Base-by-base conservation (phyloP, 2,329 filamentous ascomycete genomes). In the Acrodontium crateriforme region DNA sequence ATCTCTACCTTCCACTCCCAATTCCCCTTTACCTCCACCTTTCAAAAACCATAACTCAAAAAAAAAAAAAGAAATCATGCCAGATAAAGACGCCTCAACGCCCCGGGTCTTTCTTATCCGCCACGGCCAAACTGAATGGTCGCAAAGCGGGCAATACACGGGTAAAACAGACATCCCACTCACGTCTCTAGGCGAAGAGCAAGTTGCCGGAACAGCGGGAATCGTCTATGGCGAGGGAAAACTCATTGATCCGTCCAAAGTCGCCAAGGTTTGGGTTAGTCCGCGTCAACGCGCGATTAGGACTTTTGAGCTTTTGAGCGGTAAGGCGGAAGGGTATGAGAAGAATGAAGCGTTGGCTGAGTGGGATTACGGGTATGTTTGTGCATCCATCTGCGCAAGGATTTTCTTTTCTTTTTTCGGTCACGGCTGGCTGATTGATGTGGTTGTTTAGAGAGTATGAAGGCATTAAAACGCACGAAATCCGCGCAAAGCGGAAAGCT, bases 51-150 rank as follows among this genome's bases (percentile, higher is more conserved):
- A 26, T 7, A 28, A 28, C 26, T n/a, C n/a, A n/a, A n/a, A n/a
- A n/a, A n/a, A n/a, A n/a, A n/a, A n/a, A n/a, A n/a, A n/a, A n/a
- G n/a, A n/a, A n/a, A 28, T 9, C 3, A 52, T 53, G 49, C 44
- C 49, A 11, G 48, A 51, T 38, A 51, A 51, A 42, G 49, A 53
- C 40, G 48, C 49, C 25, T 34, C 53, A 2, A 72, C 75, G 2
- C 80, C 81, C 2, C 69, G 80, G 29, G 74, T 81, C 50, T 87
- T 87, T 61, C 71, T 89, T 42, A 60, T 84, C 52, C 81, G 85
- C 44, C 85, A 94, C 50, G 87, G 85, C 57, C 83, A 94, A 61
- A 95, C 85, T 3, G 83, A 92, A 62, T 95, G 85, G 85, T 91
- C 81, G 4, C 71, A 92, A 25, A 78, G 78, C 42, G 85, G 51